Evolutionary conservation across 352 stramenopile species (phyloP), one percentile per base, ranked within the genome.

Genomic region (Proteromonas lacertae): DNA sequence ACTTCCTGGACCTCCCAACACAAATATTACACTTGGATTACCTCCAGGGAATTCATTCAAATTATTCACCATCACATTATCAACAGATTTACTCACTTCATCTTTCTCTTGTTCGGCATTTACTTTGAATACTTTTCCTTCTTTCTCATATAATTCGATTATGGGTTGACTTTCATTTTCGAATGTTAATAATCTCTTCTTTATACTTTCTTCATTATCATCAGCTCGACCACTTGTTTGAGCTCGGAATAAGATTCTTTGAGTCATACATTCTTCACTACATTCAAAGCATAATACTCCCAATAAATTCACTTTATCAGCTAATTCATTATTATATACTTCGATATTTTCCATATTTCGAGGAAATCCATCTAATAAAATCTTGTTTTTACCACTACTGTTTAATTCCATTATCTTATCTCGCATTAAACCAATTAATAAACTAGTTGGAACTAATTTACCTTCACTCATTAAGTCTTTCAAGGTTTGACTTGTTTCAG

Each of bases 311-410:
- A 67, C 62, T 12, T 54, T 44, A 50, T 79, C 48, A 17, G 38
- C 44, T 16, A 66, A 64, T 8, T 47, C 23, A 13, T 30, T 20
- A 10, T 54, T 34, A 45, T 45, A 55, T 2, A 45, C 44, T 21
- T 84, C 48, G 7, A 93, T 52, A 56, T 94, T 94, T 56, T 94
- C 78, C 44, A 78, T 74, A 60, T 90, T 92, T 40, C 82, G 62
- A 38, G 81, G 82, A 59, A 95, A 98, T 21, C 87, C 87, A 63
- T 98, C 84, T 41, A 98, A 80, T 38, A 98, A 62, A 59, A 96
- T 94, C 34, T 87, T 62, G 20, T 36, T 79, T 46, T 10, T 24
- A 6, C 18, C 19, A 19, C 31, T 35, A 39, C 64, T 60, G 39
- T 74, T 35, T 77, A 96, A 94, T 30, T 78, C 80, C 40, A 61